Conservation (phyloP, 768 basidiomycete species). For the Mrakia hoshinonis region DNA sequence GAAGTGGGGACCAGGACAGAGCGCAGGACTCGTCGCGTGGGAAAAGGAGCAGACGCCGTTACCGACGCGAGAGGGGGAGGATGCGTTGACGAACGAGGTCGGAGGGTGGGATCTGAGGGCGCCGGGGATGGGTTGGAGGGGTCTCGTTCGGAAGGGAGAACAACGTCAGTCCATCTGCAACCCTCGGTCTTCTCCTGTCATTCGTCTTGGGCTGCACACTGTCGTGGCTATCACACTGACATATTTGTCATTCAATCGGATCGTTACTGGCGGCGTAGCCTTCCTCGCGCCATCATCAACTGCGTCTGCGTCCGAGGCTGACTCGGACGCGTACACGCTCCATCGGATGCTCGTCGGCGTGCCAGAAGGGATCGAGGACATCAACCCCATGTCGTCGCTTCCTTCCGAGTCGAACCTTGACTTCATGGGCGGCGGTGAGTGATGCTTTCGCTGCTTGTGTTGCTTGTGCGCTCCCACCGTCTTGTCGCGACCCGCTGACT, state of each 20-base stretch:
- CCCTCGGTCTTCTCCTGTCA: background rate
- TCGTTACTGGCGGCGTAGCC: too few relatives aligned
- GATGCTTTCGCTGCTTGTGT: background rate
- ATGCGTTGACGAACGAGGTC: slow-evolving; percentile 31
- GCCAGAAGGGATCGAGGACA: slow-evolving; percentile 75
- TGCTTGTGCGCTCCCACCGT: too few relatives aligned
- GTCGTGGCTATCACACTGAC: background rate
- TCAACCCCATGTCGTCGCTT: slow-evolving; percentile 65
- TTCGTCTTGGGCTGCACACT: background rate
- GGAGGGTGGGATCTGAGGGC: slow-evolving; percentile 41
- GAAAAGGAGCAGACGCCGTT: slow-evolving; percentile 8
- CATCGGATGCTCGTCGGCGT: slow-evolving; percentile 76
- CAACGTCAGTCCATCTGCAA: slow-evolving; percentile 52
- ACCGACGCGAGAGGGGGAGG: background rate
- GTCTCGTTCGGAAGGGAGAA: slow-evolving; percentile 62
- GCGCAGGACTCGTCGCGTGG: slow-evolving; percentile 6
- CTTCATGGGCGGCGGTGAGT: slow-evolving; percentile 82
- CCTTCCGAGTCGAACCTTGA: slow-evolving; percentile 95
- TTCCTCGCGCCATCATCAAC: background rate
- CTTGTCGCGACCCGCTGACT: background rate
- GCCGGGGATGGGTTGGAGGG: slow-evolving; percentile 65
- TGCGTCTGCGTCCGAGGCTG: background rate
- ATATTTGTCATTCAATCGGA: too few relatives aligned
- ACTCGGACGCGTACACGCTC: slow-evolving; percentile 49
- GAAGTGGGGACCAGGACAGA: slow-evolving; percentile 58